These are phyloP conservation scores for Russula sp. DNA, from an alignment of 768 basidiomycete genomes.

Conservation along the genomic window DNA sequence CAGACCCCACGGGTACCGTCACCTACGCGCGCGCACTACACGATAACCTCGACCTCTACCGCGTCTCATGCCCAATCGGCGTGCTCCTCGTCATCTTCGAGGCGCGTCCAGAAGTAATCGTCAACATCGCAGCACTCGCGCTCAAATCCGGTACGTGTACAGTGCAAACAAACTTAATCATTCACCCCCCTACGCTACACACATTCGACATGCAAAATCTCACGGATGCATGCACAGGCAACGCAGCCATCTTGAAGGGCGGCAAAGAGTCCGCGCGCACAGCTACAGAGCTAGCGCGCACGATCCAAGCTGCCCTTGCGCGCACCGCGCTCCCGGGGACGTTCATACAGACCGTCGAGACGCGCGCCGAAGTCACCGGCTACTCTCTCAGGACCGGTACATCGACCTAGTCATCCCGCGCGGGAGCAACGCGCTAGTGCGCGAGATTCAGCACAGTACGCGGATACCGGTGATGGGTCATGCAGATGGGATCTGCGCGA, in stretches of 20 bases:
- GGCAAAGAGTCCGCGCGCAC: slow-evolving; percentile 93
- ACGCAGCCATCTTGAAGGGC: slow-evolving; percentile 95
- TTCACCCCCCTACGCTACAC: too few relatives aligned
- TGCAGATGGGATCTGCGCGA: slow-evolving; percentile 90
- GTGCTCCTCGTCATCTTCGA: slow-evolving; percentile 97
- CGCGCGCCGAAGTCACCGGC: slow-evolving; percentile 83
- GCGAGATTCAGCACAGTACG: slow-evolving; percentile 83
- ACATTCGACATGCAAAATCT: too few relatives aligned
- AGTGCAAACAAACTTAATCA: too few relatives aligned
- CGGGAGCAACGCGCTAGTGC: slow-evolving; percentile 88
- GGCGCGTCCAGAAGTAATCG: slow-evolving; percentile 94
- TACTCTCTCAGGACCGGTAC: slow-evolving; percentile 83
- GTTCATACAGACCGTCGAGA: slow-evolving; percentile 91
- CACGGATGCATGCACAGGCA: slow-evolving; percentile 57
- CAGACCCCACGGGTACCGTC: slow-evolving; percentile 82
- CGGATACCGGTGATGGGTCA: slow-evolving; percentile 99
- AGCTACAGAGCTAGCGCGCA: slow-evolving; percentile 66
- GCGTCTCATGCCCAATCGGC: slow-evolving; percentile 95
- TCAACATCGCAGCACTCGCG: slow-evolving; percentile 93
- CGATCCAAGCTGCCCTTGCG: slow-evolving; percentile 74
- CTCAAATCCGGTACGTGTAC: slow-evolving; percentile 75
- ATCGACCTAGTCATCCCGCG: slow-evolving; percentile 97
- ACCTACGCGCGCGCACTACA: slow-evolving; percentile 90
- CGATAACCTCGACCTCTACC: slow-evolving; percentile 82
- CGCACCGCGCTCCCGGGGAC: slow-evolving; percentile 69